These are phyloP conservation scores for Cyclotella kingstonii DNA, from an alignment of 108 stramenopile genomes.

Conservation along the genomic window DNA sequence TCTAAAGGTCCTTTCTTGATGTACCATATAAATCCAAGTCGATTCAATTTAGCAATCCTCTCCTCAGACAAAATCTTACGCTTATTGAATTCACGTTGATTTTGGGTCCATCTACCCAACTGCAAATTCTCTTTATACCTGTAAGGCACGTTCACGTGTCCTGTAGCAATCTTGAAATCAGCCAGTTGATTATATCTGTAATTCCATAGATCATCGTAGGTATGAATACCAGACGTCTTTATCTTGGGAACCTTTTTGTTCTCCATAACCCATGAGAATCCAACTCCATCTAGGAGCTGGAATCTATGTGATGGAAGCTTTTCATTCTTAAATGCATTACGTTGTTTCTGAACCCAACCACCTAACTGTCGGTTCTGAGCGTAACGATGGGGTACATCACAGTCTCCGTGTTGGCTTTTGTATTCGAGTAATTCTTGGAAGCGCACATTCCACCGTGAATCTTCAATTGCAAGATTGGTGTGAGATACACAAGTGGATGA, in stretches of 20 bases:
- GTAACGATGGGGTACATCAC: not conserved
- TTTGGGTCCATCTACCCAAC: slow-evolving; percentile 8
- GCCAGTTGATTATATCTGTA: not conserved
- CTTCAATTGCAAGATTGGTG: too few relatives aligned
- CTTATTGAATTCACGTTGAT: slow-evolving; percentile 23
- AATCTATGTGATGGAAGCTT: too few relatives aligned
- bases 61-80: slow-evolving; percentile 42
- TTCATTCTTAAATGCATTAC: not conserved
- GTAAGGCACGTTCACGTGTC: slow-evolving; percentile 3
- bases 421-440: not conserved
- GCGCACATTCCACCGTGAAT: not conserved
- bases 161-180: not conserved
- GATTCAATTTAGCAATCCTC: slow-evolving; percentile 50
- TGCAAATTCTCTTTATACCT: not conserved
- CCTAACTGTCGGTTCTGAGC: not conserved
- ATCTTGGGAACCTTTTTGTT: too few relatives aligned
- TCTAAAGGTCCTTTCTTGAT: too few relatives aligned
- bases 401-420: not conserved
- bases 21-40: slow-evolving; percentile 57
- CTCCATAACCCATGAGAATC: too few relatives aligned
- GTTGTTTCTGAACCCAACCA: not conserved
- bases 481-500: too few relatives aligned
- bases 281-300: too few relatives aligned
- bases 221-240: too few relatives aligned
- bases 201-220: slow-evolving; percentile 3